Evolutionary conservation across 495 filamentous ascomycete genomes (phyloP).

Genomic region (Penicillium canariense): DNA sequence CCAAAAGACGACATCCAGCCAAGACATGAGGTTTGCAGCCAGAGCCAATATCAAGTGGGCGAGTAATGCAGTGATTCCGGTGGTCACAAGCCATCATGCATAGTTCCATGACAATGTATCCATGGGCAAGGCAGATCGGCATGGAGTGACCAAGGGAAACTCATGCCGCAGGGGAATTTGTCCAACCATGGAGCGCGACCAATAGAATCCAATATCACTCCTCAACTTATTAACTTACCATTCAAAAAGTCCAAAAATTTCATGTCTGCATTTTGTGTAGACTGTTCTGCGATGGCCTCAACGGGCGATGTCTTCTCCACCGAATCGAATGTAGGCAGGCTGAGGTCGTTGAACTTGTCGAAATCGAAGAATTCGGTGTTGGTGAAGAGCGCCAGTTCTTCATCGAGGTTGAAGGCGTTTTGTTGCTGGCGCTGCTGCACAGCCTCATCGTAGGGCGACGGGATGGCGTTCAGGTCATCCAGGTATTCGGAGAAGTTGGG

Average conservation of each 20-base stretch:
- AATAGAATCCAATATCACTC: constrained; percentile 8
- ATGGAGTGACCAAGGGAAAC: constrained; percentile 20
- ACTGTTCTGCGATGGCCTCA: constrained; percentile 15
- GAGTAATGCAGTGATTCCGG: background rate
- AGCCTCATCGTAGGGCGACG: constrained; percentile 62
- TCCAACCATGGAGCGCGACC: constrained; percentile 16
- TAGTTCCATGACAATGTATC: background rate
- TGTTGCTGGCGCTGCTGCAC: constrained; percentile 50
- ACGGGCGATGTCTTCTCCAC: constrained; percentile 30
- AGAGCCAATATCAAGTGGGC: background rate
- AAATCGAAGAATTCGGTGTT: constrained; percentile 94
- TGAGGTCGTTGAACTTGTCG: constrained; percentile 56
- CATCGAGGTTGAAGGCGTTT: constrained; percentile 61
- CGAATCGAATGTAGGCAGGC: constrained; percentile 37
- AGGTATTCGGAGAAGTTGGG: constrained; percentile 88
- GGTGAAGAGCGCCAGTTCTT: constrained; percentile 85
- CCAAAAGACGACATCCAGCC: constrained; percentile 19
- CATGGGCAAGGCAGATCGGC: constrained; percentile 1
- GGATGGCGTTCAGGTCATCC: constrained; percentile 78
- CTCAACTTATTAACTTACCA: constrained; percentile 33
- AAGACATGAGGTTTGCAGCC: background rate
- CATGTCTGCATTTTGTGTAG: constrained; percentile 32
- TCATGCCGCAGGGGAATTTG: constrained; percentile 4
- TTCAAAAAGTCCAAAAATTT: constrained; percentile 47
- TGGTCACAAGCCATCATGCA: constrained; percentile 1